Evolutionary conservation across 2,329 filamentous ascomycete genomes (phyloP), one percentile per base, ranked within the genome.

Genomic region (Juglanconis juglandina): DNA sequence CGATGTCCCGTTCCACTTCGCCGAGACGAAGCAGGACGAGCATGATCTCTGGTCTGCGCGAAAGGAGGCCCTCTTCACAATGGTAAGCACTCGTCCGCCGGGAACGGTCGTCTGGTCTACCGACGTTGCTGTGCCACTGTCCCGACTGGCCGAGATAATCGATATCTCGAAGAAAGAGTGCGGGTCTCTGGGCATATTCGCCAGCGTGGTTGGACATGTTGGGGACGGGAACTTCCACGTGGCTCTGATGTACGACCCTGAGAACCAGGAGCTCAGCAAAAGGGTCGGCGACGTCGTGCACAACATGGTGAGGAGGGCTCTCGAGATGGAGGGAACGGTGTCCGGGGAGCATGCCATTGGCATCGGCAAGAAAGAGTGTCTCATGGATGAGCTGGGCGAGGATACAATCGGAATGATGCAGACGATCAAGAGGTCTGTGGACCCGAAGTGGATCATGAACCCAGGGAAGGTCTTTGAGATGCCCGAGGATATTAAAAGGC

Each of bases 91-190:
- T 73, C 81, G 81, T 61, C 78, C 84, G 53, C 76, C 83, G 32
- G 80, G 81, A 0, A 79, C 80, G 2, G 83, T 88, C 66, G 83
- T 92, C 33, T 92, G 89, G 89, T 91, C 89, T 0, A 94, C 90
- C 0, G 90, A 94, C 69, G 90, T 93, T 24, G 90, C 90, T 0
- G 90, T 93, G 0, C 90, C 90, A 0, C 85, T 93, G 52, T 90
- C 86, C 14, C 79, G 80, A 44, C 75, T 94, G 63, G 85, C 89
- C 1, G 85, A 89, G 65, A 88, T 92, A 57, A 90, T 93, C 53
- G 74, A 86, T 64, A 78, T 84, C 53, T 90, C 87, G 1, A 89
- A 90, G 68, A 75, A 76, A 14, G 81, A 88, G 64, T 79, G 87
- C 42, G 69, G 68, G n/a, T 75, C 78, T 66, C 80, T 79, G 47